These are phyloP conservation scores for Russula olivacea DNA, from an alignment of 768 basidiomycete species.

Conservation along the genomic window DNA sequence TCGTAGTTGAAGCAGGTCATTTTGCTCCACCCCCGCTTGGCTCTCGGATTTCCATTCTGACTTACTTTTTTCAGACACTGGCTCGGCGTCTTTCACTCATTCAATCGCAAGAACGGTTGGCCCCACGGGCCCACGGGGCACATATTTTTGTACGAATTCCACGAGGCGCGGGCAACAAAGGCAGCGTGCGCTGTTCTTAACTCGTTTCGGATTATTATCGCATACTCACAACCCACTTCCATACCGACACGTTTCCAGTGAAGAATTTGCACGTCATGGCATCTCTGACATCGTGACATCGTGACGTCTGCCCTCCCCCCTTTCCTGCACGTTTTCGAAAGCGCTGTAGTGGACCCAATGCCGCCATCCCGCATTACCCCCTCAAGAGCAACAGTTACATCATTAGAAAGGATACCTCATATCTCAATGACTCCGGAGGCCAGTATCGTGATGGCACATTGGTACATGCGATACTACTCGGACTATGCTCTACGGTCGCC, in stretches of 20 bases:
- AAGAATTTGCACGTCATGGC: constrained; percentile 82
- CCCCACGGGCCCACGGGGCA: constrained; percentile 58
- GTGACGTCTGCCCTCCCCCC: too few relatives aligned
- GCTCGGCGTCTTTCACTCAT: constrained; percentile 90
- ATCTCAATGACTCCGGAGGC: constrained; percentile 91
- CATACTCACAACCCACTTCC: constrained; percentile 6
- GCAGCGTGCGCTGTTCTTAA: constrained; percentile 54
- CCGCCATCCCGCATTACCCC: constrained; percentile 93
- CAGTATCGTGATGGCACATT: constrained; percentile 85
- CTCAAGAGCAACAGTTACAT: constrained; percentile 59
- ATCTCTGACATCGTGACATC: constrained; percentile 68
- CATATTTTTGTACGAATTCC: constrained; percentile 91
- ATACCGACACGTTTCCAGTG: constrained; percentile 40
- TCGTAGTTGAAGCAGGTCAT: constrained; percentile 87
- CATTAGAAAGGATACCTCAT: constrained; percentile 76
- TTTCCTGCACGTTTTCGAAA: too few relatives aligned
- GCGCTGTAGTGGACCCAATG: constrained; percentile 83
- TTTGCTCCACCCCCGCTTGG: not conserved
- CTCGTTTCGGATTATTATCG: constrained; percentile 1
- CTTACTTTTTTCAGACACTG: constrained; percentile 54
- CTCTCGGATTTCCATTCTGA: not conserved
- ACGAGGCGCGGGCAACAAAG: constrained; percentile 76
- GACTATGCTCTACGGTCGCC: constrained; percentile 83
- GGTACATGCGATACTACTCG: constrained; percentile 84
- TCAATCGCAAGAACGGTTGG: constrained; percentile 80